These are phyloP conservation scores for Russula foetens DNA, from an alignment of 768 basidiomycete genomes.

Conservation along the genomic window DNA sequence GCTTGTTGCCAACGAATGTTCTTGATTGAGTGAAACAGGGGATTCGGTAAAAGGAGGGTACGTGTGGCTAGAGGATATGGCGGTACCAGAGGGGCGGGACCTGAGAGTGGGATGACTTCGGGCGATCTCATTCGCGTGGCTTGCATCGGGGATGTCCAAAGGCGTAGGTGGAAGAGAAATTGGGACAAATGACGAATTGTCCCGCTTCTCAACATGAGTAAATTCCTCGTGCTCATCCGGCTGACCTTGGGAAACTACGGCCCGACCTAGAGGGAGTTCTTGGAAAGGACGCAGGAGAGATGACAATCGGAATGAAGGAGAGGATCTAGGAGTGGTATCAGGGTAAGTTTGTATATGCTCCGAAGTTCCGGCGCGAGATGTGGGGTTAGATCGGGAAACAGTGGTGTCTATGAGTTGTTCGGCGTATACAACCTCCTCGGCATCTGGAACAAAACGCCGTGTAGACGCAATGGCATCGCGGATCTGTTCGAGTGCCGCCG, in stretches of 20 bases:
- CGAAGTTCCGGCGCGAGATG: constrained; percentile 1
- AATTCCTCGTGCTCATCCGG: constrained; percentile 49
- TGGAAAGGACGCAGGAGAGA: constrained; percentile 63
- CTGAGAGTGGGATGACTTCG: constrained; percentile 4
- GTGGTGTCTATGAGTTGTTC: constrained; percentile 53
- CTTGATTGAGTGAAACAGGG: neutral
- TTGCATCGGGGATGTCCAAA: neutral
- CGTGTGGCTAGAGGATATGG: constrained; percentile 9
- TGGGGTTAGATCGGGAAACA: constrained; percentile 19
- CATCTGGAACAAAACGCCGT: constrained; percentile 33
- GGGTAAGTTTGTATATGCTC: constrained; percentile 27
- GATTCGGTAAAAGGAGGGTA: constrained; percentile 17
- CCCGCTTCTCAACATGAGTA: constrained; percentile 57
- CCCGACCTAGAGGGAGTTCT: constrained; percentile 38
- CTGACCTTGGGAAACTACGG: constrained; percentile 28
- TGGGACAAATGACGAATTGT: constrained; percentile 42
- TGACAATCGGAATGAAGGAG: constrained; percentile 53
- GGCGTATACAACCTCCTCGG: constrained; percentile 24
- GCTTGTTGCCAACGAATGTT: constrained; percentile 12
- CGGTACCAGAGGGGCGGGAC: neutral
- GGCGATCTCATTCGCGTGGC: neutral
- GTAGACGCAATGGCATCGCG: constrained; percentile 57
- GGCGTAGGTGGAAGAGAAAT: constrained; percentile 5
- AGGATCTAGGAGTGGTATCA: constrained; percentile 21
- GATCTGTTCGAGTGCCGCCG: constrained; percentile 72